These are phyloP conservation scores for Mycena galopus DNA, from an alignment of 768 basidiomycete genomes.

Conservation along the genomic window DNA sequence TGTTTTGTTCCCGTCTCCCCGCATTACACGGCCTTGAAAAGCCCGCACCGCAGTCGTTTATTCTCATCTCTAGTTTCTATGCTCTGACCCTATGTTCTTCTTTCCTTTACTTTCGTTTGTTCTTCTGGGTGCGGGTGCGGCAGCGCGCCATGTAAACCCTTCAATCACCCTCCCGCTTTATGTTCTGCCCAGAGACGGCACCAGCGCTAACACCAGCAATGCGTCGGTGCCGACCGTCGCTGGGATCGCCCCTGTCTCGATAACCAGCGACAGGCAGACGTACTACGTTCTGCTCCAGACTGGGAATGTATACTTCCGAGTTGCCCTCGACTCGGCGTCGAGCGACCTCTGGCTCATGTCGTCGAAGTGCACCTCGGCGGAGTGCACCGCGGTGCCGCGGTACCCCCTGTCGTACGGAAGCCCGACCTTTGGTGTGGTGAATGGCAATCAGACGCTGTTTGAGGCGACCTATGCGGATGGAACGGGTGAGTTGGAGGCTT, in stretches of 20 bases:
- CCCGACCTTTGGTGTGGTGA: conserved; percentile 72
- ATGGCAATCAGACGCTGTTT: conserved; percentile 73
- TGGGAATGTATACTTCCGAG: conserved; percentile 76
- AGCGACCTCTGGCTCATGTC: conserved; percentile 80
- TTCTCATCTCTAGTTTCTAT: neutral
- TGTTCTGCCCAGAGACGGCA: conserved; percentile 8
- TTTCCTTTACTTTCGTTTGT: conserved; percentile 36
- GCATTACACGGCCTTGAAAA: neutral
- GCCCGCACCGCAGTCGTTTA: neutral
- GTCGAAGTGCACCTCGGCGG: conserved; percentile 67
- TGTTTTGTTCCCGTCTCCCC: neutral
- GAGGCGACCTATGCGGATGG: conserved; percentile 74
- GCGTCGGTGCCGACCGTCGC: conserved; percentile 11
- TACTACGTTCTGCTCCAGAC: conserved; percentile 74
- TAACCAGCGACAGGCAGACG: conserved; percentile 65
- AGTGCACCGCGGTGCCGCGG: conserved; percentile 71
- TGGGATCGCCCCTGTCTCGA: conserved; percentile 59
- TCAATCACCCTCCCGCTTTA: conserved; percentile 46
- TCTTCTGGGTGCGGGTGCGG: conserved; percentile 33
- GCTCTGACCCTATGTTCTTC: conserved; percentile 29
- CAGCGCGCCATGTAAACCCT: conserved; percentile 38
- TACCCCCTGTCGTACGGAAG: conserved; percentile 80
- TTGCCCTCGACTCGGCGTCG: conserved; percentile 82
- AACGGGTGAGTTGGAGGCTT: conserved; percentile 66
- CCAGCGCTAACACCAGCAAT: neutral